Evolutionary conservation across 371 early-diverging fungal species (phyloP).

Genomic region (Catenaria anguillulae): DNA sequence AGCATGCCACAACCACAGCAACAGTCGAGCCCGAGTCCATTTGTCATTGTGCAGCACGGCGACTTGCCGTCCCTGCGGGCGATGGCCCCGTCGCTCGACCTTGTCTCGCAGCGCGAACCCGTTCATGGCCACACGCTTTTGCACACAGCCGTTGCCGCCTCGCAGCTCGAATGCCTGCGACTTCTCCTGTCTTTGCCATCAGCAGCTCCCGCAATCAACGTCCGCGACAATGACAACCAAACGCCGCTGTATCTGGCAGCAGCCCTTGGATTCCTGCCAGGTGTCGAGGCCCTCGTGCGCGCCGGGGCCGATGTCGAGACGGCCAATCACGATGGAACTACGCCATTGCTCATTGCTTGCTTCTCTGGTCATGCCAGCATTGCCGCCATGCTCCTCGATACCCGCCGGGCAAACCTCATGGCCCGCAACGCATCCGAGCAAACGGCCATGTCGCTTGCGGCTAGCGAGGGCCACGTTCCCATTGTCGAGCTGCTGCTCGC

Average conservation of each 20-base stretch:
- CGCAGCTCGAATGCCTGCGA: not conserved
- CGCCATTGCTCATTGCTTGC: not conserved
- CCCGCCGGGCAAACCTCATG: not conserved
- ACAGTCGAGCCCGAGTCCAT: too few species aligned
- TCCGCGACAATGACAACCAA: not conserved
- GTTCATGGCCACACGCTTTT: not conserved
- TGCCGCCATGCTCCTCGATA: not conserved
- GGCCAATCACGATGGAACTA: not conserved
- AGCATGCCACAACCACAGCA: too few species aligned
- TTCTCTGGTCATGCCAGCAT: not conserved
- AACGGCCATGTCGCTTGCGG: conserved; percentile 1
- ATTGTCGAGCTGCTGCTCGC: not conserved
- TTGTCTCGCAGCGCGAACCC: not conserved
- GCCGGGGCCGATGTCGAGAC: not conserved
- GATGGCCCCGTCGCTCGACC: too few species aligned
- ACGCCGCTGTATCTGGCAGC: not conserved
- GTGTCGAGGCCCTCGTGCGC: not conserved
- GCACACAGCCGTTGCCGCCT: not conserved
- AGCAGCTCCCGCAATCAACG: not conserved
- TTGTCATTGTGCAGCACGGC: too few species aligned
- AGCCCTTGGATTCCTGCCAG: not conserved
- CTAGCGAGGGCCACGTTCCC: not conserved
- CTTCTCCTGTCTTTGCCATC: not conserved
- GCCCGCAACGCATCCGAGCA: not conserved
- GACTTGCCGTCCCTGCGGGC: too few species aligned